phyloP scores from a whole-genome alignment of 768 basidiomycete species.

The Mycena belliarum region DNA sequence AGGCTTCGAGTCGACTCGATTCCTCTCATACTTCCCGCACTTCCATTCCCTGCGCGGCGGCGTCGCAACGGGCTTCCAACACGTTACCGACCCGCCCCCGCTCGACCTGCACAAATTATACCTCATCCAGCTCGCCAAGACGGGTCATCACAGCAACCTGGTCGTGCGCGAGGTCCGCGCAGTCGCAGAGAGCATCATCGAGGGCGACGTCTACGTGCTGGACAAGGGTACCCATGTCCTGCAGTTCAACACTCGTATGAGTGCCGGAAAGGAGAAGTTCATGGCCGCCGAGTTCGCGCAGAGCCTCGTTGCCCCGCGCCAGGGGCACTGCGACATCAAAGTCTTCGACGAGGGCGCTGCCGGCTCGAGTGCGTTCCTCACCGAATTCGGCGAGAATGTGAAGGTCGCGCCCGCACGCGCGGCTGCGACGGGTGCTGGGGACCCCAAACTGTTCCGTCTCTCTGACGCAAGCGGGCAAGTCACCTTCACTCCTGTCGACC shows the following conservation, averaged over 20 bases:
- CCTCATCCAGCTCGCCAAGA: slow-evolving; percentile 41
- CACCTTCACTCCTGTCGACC: slow-evolving; percentile 37
- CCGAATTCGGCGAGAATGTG: slow-evolving; percentile 42
- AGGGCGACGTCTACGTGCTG: slow-evolving; percentile 60
- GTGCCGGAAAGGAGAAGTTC: slow-evolving; percentile 58
- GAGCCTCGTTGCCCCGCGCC: slow-evolving; percentile 41
- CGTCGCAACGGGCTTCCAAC: slow-evolving; percentile 53
- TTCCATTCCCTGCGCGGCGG: slow-evolving; percentile 50
- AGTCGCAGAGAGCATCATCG: slow-evolving; percentile 46
- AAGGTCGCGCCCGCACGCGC: slow-evolving; percentile 20
- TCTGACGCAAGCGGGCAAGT: slow-evolving; percentile 47
- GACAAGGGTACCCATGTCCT: slow-evolving; percentile 55
- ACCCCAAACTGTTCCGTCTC: slow-evolving; percentile 39
- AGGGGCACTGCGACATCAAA: slow-evolving; percentile 42
- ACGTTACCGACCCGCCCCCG: slow-evolving; percentile 45
- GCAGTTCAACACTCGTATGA: slow-evolving; percentile 59
- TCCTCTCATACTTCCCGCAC: slow-evolving; percentile 51
- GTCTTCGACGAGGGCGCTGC: slow-evolving; percentile 57
- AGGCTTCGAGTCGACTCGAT: slow-evolving; percentile 52
- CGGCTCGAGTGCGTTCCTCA: slow-evolving; percentile 49
- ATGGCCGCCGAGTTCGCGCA: slow-evolving; percentile 63
- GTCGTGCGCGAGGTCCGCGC: slow-evolving; percentile 53
- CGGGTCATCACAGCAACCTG: slow-evolving; percentile 27
- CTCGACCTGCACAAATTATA: slow-evolving; percentile 51
- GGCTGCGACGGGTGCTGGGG: background rate